phyloP scores from a whole-genome alignment of 228 moss, liverwort and hornwort species.

The Sphagnum magellanicum region DNA sequence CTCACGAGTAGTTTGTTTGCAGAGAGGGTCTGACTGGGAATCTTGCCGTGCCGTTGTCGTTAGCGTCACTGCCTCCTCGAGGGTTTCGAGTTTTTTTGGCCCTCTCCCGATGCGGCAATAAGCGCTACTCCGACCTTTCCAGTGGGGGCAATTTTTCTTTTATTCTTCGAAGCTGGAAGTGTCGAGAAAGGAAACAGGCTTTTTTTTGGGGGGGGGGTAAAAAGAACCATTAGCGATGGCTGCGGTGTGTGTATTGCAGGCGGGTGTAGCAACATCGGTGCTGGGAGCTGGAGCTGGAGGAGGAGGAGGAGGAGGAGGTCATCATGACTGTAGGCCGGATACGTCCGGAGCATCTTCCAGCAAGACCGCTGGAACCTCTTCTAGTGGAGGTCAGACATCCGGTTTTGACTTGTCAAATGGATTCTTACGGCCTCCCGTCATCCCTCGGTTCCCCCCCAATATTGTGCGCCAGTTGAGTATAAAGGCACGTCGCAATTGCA shows the following conservation, averaged over 20 bases:
- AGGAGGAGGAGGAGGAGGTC: constrained; percentile 6
- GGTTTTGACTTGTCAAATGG: constrained; percentile 36
- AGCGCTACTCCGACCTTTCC: too few relatives aligned
- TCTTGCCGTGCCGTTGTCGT: too few relatives aligned
- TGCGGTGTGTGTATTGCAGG: constrained; percentile 43
- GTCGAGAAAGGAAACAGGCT: too few relatives aligned
- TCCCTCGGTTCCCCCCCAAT: constrained; percentile 85
- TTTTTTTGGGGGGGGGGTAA: too few relatives aligned
- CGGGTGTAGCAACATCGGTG: neutral
- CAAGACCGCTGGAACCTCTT: constrained; percentile 6
- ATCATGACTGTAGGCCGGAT: constrained; percentile 76
- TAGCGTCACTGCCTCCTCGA: too few relatives aligned
- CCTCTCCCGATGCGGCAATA: too few relatives aligned
- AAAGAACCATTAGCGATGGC: constrained; percentile 6
- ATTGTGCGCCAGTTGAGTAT: constrained; percentile 84
- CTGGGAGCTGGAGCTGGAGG: neutral
- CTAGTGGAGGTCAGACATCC: constrained; percentile 8
- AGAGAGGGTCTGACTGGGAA: too few relatives aligned
- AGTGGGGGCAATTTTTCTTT: too few relatives aligned
- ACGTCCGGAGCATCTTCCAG: constrained; percentile 61
- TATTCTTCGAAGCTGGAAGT: too few relatives aligned
- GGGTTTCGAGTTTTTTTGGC: too few relatives aligned
- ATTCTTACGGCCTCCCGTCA: constrained; percentile 53
- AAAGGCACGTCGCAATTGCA: constrained; percentile 99
- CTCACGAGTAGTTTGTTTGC: too few relatives aligned